Evolutionary conservation across 1,139 yeast genomes (phyloP).

Genomic region (Scheffersomyces titani): DNA sequence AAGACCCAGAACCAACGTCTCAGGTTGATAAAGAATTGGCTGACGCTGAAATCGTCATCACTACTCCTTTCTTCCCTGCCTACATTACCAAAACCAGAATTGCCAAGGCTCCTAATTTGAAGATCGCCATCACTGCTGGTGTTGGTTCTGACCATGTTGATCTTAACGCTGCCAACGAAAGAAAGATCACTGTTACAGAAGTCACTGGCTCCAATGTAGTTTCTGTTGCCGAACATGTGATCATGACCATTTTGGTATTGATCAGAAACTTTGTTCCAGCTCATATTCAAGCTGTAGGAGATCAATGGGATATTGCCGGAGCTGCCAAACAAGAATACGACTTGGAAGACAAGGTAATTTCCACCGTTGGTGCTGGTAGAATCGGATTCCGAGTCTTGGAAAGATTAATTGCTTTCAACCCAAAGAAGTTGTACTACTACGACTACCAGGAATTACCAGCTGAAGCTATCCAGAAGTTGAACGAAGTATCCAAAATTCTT

Average conservation of each 20-base stretch:
- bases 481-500: conserved; percentile 38
- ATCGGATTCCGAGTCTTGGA: conserved; percentile 78
- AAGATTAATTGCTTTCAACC: conserved; percentile 72
- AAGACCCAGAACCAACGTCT: conserved; percentile 62
- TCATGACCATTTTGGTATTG: conserved; percentile 71
- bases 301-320: conserved; percentile 77
- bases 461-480: conserved; percentile 55
- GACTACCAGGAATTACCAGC: conserved; percentile 73
- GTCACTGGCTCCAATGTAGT: conserved; percentile 83
- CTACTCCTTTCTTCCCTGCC: conserved; percentile 86
- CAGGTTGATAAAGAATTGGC: conserved; percentile 63
- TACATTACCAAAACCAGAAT: conserved; percentile 69
- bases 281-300: conserved; percentile 58
- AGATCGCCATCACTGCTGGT: conserved; percentile 76
- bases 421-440: conserved; percentile 69
- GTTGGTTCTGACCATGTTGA: conserved; percentile 86
- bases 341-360: conserved; percentile 72
- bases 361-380: conserved; percentile 83
- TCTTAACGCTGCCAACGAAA: conserved; percentile 68
- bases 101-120: conserved; percentile 71
- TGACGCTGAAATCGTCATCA: conserved; percentile 75
- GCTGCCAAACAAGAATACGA: conserved; percentile 75
- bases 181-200: conserved; percentile 66
- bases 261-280: conserved; percentile 81
- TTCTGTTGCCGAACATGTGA: conserved; percentile 80